Evolutionary conservation across 164 flowering plant genomes (phyloP), one percentile per base, ranked within the genome.

Genomic region (Vitis riparia): DNA sequence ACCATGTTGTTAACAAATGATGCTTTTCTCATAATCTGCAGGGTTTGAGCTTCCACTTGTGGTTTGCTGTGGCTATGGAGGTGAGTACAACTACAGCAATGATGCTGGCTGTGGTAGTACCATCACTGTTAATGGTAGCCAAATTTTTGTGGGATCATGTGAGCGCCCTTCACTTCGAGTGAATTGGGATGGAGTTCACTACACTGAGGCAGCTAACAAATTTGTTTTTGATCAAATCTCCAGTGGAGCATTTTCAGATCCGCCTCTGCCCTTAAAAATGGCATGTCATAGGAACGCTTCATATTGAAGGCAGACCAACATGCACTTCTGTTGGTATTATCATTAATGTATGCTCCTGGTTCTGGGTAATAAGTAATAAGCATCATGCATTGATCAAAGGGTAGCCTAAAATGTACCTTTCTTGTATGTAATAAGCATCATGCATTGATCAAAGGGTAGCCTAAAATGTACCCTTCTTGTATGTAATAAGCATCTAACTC

Each of bases 51-150:
- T 51, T 0, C 85, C 84, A 5, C 63, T 82, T 5, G 59, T 70
- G 15, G 76, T 76, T 4, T 86, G 89, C 50, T 86, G 87, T 68
- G 89, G 89, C 0, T 69, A 72, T 56, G 89, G 87, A 50, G 83
- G 80, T 1, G 64, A 77, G 68, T 82, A 77, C 68, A 86, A 86
- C 58, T 86, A 57, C 67, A 69, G 52, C 17, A 9, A 11, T 0
- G 44, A 14, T 23, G 61, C 14, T 8, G 48, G 23, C 0, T 83
- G 89, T 65, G 85, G 84, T 15, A 71, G 37, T n/a, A 77, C 64
- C 9, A 63, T 53, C 12, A 55, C 13, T 0, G 68, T 72, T 1
- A 73, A 75, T 76, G 83, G 80, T 4, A 76, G 30, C 3, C 14
- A 73, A 55, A 59, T 73, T 3, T 10, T 69, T 2, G 74, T 68